These are phyloP conservation scores for Pythium sukuiense DNA, from an alignment of 352 stramenopile species.

Conservation along the genomic window DNA sequence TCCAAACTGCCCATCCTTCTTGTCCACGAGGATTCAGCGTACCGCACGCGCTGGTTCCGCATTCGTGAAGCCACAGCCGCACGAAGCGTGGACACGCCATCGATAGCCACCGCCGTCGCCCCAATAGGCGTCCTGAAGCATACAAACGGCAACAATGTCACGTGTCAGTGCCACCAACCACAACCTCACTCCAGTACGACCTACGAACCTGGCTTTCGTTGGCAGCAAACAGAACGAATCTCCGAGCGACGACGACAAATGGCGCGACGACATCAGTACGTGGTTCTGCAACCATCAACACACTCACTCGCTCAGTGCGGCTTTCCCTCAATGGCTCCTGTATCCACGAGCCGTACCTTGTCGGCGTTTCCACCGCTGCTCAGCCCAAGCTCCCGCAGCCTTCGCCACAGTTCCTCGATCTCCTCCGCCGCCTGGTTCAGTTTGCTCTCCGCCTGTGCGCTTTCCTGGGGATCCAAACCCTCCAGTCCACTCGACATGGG, in stretches of 20 bases:
- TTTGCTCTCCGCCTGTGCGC: slow-evolving; percentile 50
- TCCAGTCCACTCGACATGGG: slow-evolving; percentile 32
- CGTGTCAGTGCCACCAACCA: too few relatives aligned
- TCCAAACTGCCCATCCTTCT: background rate
- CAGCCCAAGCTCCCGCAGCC: slow-evolving; percentile 77
- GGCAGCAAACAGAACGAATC: slow-evolving; percentile 86
- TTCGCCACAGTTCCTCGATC: slow-evolving; percentile 84
- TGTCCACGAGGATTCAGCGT: background rate
- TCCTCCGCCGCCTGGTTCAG: slow-evolving; percentile 69
- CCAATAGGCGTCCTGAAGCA: slow-evolving; percentile 42
- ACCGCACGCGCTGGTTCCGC: slow-evolving; percentile 78
- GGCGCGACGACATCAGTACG: slow-evolving; percentile 71
- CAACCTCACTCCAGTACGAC: too few relatives aligned
- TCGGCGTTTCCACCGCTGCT: slow-evolving; percentile 50
- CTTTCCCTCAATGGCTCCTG: background rate
- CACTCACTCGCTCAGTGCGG: background rate
- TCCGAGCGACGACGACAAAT: slow-evolving; percentile 78
- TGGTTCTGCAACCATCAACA: slow-evolving; percentile 33
- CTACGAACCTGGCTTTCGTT: slow-evolving; percentile 51
- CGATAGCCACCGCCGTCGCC: slow-evolving; percentile 62
- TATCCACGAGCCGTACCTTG: slow-evolving; percentile 37
- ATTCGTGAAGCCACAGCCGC: slow-evolving; percentile 80
- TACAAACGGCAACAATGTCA: background rate
- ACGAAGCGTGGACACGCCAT: slow-evolving; percentile 73
- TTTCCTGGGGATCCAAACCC: slow-evolving; percentile 34